These are phyloP conservation scores for Aspergillus mulundensis DNA, from an alignment of 495 filamentous ascomycete species.

Conservation along the genomic window DNA sequence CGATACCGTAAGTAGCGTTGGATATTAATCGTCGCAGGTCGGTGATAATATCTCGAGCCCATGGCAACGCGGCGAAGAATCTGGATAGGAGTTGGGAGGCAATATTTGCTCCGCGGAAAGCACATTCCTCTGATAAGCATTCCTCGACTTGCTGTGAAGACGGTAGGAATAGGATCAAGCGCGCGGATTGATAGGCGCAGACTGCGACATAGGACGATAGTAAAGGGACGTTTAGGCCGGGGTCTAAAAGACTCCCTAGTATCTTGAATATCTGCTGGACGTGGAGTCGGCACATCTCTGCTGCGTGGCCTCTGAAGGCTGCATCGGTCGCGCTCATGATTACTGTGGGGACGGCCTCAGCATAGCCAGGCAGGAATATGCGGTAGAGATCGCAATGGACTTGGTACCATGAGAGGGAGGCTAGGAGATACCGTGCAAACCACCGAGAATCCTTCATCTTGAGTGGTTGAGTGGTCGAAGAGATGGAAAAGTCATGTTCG, in stretches of 20 bases:
- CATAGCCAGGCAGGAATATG: conserved; percentile 19
- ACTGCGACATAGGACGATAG: conserved; percentile 8
- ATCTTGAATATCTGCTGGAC: background rate
- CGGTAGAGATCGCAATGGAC: conserved; percentile 21
- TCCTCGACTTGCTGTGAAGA: background rate
- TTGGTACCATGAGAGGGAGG: conserved; percentile 18
- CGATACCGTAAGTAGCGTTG: too few species aligned
- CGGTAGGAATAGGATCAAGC: conserved; percentile 14
- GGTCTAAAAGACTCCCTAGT: background rate
- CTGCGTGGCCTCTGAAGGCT: background rate
- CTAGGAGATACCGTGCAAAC: background rate
- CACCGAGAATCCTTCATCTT: too few species aligned
- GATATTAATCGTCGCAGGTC: too few species aligned
- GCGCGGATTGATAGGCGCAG: conserved; percentile 20
- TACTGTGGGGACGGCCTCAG: conserved; percentile 13
- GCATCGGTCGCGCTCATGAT: conserved; percentile 1
- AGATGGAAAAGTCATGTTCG: too few species aligned
- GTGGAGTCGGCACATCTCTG: background rate
- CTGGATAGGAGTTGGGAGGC: too few species aligned
- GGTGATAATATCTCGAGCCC: too few species aligned
- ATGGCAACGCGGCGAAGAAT: too few species aligned
- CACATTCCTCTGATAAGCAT: too few species aligned
- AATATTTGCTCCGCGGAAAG: too few species aligned
- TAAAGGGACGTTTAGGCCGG: too few species aligned
- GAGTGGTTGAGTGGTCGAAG: too few species aligned